A percentile compares a stretch with the other conserved stretches of the same genome.
phyloP scores from a whole-genome alignment of 2,329 filamentous ascomycete genomes.

The Epichloe hybrida region DNA sequence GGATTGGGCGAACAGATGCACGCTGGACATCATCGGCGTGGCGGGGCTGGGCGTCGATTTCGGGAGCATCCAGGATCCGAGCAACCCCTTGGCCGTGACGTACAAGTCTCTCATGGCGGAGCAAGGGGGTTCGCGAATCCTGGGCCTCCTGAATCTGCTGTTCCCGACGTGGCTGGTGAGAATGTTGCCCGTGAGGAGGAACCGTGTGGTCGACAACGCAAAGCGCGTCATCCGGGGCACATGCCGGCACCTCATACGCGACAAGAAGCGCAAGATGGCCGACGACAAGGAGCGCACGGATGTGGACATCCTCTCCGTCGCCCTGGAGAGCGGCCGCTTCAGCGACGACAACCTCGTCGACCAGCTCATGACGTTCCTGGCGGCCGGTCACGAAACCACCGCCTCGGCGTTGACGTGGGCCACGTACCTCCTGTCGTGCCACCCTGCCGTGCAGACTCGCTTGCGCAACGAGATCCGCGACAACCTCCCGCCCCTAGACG shows the following conservation, averaged over 20 bases:
- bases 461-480: conserved; percentile 56
- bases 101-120: conserved; percentile 42
- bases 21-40: conserved; percentile 62
- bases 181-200: conserved; percentile 55
- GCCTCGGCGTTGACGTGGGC: conserved; percentile 66
- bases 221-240: conserved; percentile 46
- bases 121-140: conserved; percentile 30
- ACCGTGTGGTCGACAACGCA: conserved; percentile 47
- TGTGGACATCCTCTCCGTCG: conserved; percentile 68
- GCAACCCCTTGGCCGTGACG: conserved; percentile 42
- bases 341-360: conserved; percentile 69
- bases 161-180: conserved; percentile 49
- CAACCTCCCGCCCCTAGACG: conserved; percentile 37
- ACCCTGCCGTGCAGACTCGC: conserved; percentile 50
- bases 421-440: conserved; percentile 49
- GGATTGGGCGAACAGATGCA: conserved; percentile 52
- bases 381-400: conserved; percentile 71
- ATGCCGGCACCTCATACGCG: conserved; percentile 53
- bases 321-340: conserved; percentile 63
- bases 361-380: conserved; percentile 83
- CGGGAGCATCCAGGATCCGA: conserved; percentile 45
- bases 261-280: conserved; percentile 46
- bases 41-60: conserved; percentile 63
- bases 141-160: conserved; percentile 47
- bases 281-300: conserved; percentile 35